These are phyloP conservation scores for Exophiala phaeomuriformis DNA, from an alignment of 2,329 filamentous ascomycete genomes.

Conservation along the genomic window DNA sequence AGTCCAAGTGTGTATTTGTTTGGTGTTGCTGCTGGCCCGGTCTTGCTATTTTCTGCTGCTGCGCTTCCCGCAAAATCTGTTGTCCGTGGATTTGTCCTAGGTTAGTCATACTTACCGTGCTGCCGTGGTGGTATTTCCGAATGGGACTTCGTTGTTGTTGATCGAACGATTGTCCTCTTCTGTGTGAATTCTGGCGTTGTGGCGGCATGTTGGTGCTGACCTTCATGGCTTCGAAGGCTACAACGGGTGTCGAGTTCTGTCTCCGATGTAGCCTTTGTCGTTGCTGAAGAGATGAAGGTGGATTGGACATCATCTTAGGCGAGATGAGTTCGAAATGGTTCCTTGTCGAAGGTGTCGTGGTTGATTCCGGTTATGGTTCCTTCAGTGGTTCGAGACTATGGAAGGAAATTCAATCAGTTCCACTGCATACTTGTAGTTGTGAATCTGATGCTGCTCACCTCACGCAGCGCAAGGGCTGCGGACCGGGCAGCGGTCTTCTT, in stretches of 20 bases:
- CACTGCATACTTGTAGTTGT: neutral
- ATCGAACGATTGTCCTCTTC: conserved; percentile 65
- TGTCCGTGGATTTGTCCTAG: conserved; percentile 56
- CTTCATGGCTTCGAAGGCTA: conserved; percentile 67
- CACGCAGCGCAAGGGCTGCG: conserved; percentile 72
- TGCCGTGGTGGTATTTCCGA: conserved; percentile 24
- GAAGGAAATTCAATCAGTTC: conserved; percentile 4
- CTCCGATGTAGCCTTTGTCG: conserved; percentile 72
- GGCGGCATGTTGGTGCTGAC: conserved; percentile 50
- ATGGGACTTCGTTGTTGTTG: conserved; percentile 41
- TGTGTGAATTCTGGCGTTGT: conserved; percentile 56
- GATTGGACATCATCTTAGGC: conserved; percentile 74
- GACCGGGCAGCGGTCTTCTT: conserved; percentile 57
- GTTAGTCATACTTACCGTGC: conserved; percentile 47
- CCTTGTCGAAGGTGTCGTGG: conserved; percentile 39
- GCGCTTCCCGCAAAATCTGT: conserved; percentile 81
- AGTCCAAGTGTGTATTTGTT: conserved; percentile 26
- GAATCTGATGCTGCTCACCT: conserved; percentile 47
- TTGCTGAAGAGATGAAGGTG: conserved; percentile 63
- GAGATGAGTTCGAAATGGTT: conserved; percentile 59
- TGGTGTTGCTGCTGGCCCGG: conserved; percentile 53
- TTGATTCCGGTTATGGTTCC: conserved; percentile 42
- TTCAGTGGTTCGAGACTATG: conserved; percentile 33
- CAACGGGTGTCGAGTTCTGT: conserved; percentile 72
- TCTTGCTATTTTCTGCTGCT: conserved; percentile 77